phyloP scores from a whole-genome alignment of 2,329 filamentous ascomycete species.

The Incumbomyces delicatus region DNA sequence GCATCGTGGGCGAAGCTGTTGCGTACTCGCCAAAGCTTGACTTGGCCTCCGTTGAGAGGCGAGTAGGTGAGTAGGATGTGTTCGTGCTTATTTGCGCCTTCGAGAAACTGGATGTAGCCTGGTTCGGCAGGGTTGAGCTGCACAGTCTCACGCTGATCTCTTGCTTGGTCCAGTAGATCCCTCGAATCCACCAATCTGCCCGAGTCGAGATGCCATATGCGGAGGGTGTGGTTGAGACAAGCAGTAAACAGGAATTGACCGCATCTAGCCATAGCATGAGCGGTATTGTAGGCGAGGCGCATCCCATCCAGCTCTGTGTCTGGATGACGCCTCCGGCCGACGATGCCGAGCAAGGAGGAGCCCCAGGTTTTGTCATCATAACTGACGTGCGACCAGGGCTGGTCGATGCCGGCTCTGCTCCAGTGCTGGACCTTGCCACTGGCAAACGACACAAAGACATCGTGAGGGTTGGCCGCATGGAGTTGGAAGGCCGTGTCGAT shows the following conservation, averaged over 20 bases:
- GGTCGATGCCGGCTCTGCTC: conserved; percentile 47
- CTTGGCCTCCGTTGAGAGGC: conserved; percentile 74
- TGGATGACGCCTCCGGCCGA: conserved; percentile 35
- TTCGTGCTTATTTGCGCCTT: conserved; percentile 9
- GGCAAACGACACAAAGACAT: conserved; percentile 61
- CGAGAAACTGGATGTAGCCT: conserved; percentile 58
- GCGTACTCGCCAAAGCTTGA: conserved; percentile 83
- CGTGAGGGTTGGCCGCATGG: conserved; percentile 60
- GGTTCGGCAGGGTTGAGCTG: conserved; percentile 69
- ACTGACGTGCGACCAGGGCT: conserved; percentile 38
- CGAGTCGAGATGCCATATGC: conserved; percentile 79
- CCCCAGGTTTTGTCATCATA: conserved; percentile 41
- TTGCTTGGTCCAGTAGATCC: conserved; percentile 63
- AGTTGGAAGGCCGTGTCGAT: conserved; percentile 64
- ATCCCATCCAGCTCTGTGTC: conserved; percentile 33
- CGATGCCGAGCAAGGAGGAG: conserved; percentile 37
- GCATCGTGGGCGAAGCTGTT: conserved; percentile 44
- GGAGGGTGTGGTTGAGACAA: conserved; percentile 77
- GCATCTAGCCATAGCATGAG: conserved; percentile 36
- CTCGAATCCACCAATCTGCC: conserved; percentile 67
- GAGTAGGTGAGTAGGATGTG: conserved; percentile 66
- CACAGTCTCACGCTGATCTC: conserved; percentile 62
- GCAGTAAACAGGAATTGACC: conserved; percentile 59
- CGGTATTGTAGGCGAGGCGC: conserved; percentile 33
- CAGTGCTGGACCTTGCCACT: conserved; percentile 51